These are phyloP conservation scores for Brassica rapa DNA, from an alignment of 345 rosid genomes.

Conservation along the genomic window DNA sequence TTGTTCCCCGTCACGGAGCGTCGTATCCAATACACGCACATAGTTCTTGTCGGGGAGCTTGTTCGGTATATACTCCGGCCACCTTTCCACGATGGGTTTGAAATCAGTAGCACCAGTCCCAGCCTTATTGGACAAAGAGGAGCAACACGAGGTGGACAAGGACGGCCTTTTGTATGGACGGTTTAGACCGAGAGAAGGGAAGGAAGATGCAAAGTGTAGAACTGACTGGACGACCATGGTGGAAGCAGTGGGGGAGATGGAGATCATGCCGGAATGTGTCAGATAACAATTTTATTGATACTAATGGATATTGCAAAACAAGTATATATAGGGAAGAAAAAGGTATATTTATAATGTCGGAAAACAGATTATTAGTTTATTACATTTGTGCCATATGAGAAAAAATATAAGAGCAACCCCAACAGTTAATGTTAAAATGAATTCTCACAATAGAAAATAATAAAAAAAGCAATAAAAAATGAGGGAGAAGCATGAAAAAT, in stretches of 20 bases:
- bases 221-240: not conserved
- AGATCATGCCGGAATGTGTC: not conserved
- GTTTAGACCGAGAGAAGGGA: constrained; percentile 1
- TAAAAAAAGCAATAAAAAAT: too few species aligned
- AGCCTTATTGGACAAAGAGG: constrained; percentile 26
- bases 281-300: not conserved
- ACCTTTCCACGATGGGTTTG: constrained; percentile 31
- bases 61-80: constrained; percentile 66
- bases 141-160: constrained; percentile 21
- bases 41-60: constrained; percentile 64
- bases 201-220: not conserved
- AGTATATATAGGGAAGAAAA: too few species aligned
- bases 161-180: constrained; percentile 16
- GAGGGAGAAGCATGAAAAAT: too few species aligned
- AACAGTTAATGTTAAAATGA: too few species aligned
- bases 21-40: constrained; percentile 86
- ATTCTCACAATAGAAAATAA: too few species aligned
- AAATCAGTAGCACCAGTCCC: constrained; percentile 14
- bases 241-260: not conserved
- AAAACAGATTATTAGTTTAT: not conserved
- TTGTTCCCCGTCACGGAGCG: constrained; percentile 97
- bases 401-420: too few species aligned
- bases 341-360: too few species aligned
- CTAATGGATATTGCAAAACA: too few species aligned
- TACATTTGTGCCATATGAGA: not conserved